Percentiles rank a stretch among this genome's conserved stretches.
Conservation (phyloP, 176 grass and related monocot species). For the Secale cereale region DNA sequence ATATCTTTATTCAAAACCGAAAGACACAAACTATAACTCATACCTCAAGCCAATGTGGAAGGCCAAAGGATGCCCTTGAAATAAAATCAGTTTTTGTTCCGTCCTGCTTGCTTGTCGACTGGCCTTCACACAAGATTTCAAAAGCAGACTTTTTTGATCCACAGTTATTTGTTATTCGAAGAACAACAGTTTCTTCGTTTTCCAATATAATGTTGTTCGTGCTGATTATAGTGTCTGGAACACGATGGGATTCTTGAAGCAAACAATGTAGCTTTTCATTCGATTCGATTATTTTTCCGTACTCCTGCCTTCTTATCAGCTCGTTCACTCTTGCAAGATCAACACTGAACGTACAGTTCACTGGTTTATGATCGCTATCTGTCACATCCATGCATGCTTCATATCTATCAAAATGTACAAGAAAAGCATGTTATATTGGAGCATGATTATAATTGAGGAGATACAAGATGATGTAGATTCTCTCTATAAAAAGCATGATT, state of each 20-base stretch:
- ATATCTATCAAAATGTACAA: slow-evolving; percentile 51
- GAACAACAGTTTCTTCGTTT: slow-evolving; percentile 68
- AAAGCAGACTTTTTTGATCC: slow-evolving; percentile 59
- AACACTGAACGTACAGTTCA: slow-evolving; percentile 81
- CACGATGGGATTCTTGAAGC: slow-evolving; percentile 43
- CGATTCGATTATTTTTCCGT: slow-evolving; percentile 62
- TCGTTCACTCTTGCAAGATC: slow-evolving; percentile 85
- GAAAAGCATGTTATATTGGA: background rate
- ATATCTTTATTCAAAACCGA: background rate
- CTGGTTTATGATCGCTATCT: slow-evolving; percentile 98
- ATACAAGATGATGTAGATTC: background rate
- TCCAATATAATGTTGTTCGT: slow-evolving; percentile 92
- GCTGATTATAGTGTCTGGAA: slow-evolving; percentile 89
- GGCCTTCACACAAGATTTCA: slow-evolving; percentile 69
- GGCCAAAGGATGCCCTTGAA: slow-evolving; percentile 73
- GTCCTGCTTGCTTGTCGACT: slow-evolving; percentile 44
- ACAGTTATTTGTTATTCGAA: slow-evolving; percentile 74
- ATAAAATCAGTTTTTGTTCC: slow-evolving; percentile 49
- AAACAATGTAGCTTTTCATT: slow-evolving; percentile 43
- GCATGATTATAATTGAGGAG: slow-evolving; percentile 14
- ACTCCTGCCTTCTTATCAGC: slow-evolving; percentile 69
- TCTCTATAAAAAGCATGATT: background rate
- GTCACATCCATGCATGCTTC: slow-evolving; percentile 92
- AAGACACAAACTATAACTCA: background rate
- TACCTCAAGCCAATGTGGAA: slow-evolving; percentile 94